Evolutionary conservation across 2,329 filamentous ascomycete species (phyloP).

Genomic region (Fusarium chaquense): DNA sequence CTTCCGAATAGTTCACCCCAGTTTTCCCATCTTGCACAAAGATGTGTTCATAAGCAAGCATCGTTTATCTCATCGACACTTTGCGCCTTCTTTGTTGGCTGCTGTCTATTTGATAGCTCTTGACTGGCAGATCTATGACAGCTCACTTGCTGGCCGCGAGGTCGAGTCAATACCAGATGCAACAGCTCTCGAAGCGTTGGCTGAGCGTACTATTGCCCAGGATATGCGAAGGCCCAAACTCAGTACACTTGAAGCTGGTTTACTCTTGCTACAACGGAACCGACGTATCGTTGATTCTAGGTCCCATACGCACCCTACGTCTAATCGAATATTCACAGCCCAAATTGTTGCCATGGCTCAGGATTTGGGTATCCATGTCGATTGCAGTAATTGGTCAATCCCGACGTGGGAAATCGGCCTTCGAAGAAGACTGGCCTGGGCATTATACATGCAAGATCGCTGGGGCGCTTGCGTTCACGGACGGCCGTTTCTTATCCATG

Average conservation of each 20-base stretch:
- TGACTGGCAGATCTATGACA: constrained; percentile 71
- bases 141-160: constrained; percentile 57
- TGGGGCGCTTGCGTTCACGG: constrained; percentile 70
- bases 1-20: constrained; percentile 71
- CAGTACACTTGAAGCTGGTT: constrained; percentile 66
- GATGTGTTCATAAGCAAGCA: constrained; percentile 73
- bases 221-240: constrained; percentile 66
- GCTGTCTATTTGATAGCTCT: constrained; percentile 73
- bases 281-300: constrained; percentile 53
- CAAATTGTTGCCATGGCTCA: constrained; percentile 69
- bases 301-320: constrained; percentile 40
- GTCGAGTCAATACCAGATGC: constrained; percentile 48
- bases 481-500: constrained; percentile 65
- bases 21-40: constrained; percentile 70
- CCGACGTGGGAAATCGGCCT: constrained; percentile 73
- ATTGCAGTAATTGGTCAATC: constrained; percentile 72
- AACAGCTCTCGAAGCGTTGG: constrained; percentile 54
- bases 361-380: constrained; percentile 69
- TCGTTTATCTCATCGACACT: constrained; percentile 66
- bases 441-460: constrained; percentile 73
- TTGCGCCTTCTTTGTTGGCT: constrained; percentile 69
- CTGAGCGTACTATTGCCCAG: constrained; percentile 59
- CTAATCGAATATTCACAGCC: constrained; percentile 62
- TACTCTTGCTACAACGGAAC: constrained; percentile 64
- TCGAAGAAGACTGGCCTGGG: constrained; percentile 72